Conservation (phyloP, 768 basidiomycete genomes). For the Kondoa subrosea region DNA sequence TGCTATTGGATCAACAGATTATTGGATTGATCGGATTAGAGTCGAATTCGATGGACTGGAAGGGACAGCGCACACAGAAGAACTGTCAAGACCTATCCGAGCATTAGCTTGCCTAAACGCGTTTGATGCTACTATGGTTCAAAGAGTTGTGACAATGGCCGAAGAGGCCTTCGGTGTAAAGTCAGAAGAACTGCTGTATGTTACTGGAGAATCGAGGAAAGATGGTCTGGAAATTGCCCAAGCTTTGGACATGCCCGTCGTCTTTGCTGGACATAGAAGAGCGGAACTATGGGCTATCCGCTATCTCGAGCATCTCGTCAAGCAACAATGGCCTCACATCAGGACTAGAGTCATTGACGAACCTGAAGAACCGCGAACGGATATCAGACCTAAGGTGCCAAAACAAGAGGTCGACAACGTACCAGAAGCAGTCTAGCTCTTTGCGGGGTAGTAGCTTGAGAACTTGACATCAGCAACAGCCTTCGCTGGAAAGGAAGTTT, state of each 20-base stretch:
- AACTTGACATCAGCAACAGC: too few species aligned
- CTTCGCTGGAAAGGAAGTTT: too few species aligned
- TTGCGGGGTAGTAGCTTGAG: too few species aligned
- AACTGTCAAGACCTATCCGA: not conserved
- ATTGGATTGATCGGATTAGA: not conserved
- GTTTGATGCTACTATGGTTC: not conserved
- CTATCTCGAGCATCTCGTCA: not conserved
- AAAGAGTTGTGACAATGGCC: not conserved
- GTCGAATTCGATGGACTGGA: not conserved
- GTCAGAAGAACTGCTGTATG: not conserved
- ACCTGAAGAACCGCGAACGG: not conserved
- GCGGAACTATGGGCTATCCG: not conserved
- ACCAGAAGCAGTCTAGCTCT: too few species aligned
- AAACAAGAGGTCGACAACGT: too few species aligned
- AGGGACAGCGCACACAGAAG: not conserved
- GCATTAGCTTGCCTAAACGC: not conserved
- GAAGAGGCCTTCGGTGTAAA: not conserved
- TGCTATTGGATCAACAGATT: not conserved
- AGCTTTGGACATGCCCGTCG: not conserved
- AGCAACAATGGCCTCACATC: not conserved
- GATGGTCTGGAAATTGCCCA: not conserved
- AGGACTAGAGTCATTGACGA: not conserved
- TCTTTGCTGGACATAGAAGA: not conserved
- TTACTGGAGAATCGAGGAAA: not conserved
- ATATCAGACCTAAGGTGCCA: too few species aligned